Conservation (phyloP, 495 filamentous ascomycete species). For the Corynascus novoguineensis region DNA sequence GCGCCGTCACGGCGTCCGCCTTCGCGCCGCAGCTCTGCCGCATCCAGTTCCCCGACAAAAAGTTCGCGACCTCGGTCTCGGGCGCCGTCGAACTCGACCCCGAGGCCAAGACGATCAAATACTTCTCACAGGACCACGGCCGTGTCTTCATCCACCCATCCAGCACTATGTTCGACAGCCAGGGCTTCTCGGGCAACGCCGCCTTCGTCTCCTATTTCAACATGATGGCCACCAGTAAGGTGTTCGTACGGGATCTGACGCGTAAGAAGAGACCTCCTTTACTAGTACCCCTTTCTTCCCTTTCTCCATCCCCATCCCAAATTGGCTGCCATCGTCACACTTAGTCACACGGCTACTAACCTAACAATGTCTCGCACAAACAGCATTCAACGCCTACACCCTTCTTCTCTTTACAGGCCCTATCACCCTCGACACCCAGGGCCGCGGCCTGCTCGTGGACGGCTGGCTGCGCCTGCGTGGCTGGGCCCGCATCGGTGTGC, state of each 20-base stretch:
- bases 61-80: constrained; percentile 75
- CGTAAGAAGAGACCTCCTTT: too few relatives aligned
- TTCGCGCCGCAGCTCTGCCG: constrained; percentile 89
- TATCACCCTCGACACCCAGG: constrained; percentile 79
- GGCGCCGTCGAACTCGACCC: constrained; percentile 90
- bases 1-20: constrained; percentile 81
- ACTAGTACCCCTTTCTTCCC: constrained; percentile 29
- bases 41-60: constrained; percentile 90
- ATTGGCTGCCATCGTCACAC: not conserved
- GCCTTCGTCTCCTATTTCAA: constrained; percentile 79
- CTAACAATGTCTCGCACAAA: not conserved
- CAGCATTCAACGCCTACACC: constrained; percentile 86
- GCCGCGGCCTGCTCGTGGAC: constrained; percentile 84
- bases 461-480: constrained; percentile 86
- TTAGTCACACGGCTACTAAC: not conserved
- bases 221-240: constrained; percentile 84
- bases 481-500: constrained; percentile 90
- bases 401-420: constrained; percentile 85
- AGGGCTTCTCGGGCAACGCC: constrained; percentile 61
- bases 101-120: constrained; percentile 85
- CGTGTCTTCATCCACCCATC: constrained; percentile 89
- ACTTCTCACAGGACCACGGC: constrained; percentile 78
- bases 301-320: not conserved
- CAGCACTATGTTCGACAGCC: constrained; percentile 77
- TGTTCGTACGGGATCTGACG: constrained; percentile 84